phyloP scores from a whole-genome alignment of 805 yeast genomes.

The Debaryomyces hansenii region DNA sequence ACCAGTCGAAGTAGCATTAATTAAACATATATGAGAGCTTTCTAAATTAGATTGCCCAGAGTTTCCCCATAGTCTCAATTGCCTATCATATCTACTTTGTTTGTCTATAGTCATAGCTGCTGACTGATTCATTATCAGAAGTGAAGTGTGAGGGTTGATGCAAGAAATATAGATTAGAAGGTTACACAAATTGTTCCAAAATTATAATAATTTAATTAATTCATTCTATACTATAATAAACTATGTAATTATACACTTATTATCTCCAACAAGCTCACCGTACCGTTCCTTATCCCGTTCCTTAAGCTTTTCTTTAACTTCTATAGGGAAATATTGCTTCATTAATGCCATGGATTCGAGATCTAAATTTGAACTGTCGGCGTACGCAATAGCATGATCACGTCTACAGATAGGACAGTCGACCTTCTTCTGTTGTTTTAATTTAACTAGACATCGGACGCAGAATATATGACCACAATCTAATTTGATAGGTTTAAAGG shows the following conservation, averaged over 20 bases:
- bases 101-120: slow-evolving; percentile 29
- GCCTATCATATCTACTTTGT: slow-evolving; percentile 74
- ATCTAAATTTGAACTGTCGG: slow-evolving; percentile 64
- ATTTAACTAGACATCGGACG: slow-evolving; percentile 66
- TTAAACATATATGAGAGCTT: slow-evolving; percentile 56
- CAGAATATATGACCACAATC: slow-evolving; percentile 70
- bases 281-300: slow-evolving; percentile 48
- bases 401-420: slow-evolving; percentile 70
- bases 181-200: neutral
- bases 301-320: slow-evolving; percentile 59
- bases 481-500: slow-evolving; percentile 69
- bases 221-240: neutral
- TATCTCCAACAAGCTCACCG: slow-evolving; percentile 24
- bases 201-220: neutral
- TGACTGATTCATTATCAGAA: neutral
- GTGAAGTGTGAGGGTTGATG: no score
- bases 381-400: slow-evolving; percentile 51
- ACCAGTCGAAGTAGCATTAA: slow-evolving; percentile 57
- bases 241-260: slow-evolving; percentile 13
- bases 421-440: slow-evolving; percentile 57
- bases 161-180: neutral
- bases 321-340: slow-evolving; percentile 63
- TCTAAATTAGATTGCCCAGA: slow-evolving; percentile 69
- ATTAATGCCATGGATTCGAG: slow-evolving; percentile 49
- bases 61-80: slow-evolving; percentile 81